These are phyloP conservation scores for Chalciporus piperatus DNA, from an alignment of 768 basidiomycete species.

Conservation along the genomic window DNA sequence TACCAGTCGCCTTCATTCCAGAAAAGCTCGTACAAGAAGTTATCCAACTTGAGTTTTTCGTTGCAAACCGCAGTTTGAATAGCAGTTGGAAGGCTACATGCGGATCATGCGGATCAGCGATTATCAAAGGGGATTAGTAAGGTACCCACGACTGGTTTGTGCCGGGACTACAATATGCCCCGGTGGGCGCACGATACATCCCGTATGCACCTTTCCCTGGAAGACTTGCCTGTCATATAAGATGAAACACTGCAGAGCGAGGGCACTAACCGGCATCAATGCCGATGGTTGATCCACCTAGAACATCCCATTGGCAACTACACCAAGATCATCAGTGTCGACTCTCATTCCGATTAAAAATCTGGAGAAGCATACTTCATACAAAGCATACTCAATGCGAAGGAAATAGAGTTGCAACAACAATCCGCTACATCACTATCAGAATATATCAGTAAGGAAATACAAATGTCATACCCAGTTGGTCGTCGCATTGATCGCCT, in stretches of 20 bases:
- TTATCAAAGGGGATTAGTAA: background rate
- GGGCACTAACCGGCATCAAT: slow-evolving; percentile 16
- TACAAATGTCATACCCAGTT: slow-evolving; percentile 15
- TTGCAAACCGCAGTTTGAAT: slow-evolving; percentile 23
- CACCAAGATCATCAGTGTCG: background rate
- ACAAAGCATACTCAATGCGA: slow-evolving; percentile 27
- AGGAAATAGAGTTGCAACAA: slow-evolving; percentile 29
- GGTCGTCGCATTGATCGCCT: slow-evolving; percentile 25
- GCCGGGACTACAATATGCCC: slow-evolving; percentile 15
- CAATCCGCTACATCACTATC: slow-evolving; percentile 14
- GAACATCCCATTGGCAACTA: slow-evolving; percentile 25
- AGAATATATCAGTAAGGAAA: background rate
- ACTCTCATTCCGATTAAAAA: background rate
- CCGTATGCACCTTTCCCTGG: slow-evolving; percentile 6
- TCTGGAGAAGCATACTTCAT: slow-evolving; percentile 19
- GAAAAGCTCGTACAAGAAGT: slow-evolving; percentile 18
- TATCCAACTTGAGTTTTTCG: slow-evolving; percentile 17
- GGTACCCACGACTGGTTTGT: slow-evolving; percentile 20
- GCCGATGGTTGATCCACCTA: slow-evolving; percentile 5
- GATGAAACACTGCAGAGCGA: background rate
- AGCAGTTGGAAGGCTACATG: slow-evolving; percentile 18
- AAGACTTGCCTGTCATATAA: slow-evolving; percentile 5
- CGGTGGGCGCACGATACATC: slow-evolving; percentile 7
- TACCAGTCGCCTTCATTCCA: slow-evolving; percentile 22
- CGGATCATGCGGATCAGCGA: background rate